Evolutionary conservation across 2,329 filamentous ascomycete genomes (phyloP).

Genomic region (Apiospora sp.): DNA sequence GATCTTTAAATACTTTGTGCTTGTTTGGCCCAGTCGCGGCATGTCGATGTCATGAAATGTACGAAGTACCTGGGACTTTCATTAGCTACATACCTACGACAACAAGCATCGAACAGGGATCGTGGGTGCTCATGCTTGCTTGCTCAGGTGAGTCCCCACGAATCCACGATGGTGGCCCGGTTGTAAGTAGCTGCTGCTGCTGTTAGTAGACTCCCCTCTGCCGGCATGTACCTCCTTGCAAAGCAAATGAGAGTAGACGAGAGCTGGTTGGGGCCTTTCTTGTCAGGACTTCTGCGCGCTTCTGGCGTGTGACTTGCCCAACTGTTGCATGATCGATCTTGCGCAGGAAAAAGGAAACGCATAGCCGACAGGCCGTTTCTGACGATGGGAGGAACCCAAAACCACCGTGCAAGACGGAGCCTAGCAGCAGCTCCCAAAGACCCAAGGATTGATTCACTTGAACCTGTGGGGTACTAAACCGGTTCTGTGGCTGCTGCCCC

Average conservation of each 20-base stretch:
- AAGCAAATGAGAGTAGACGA: neutral
- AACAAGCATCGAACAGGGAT: slow-evolving; percentile 28
- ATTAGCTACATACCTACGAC: slow-evolving; percentile 30
- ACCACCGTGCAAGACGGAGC: slow-evolving; percentile 12
- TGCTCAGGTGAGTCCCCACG: slow-evolving; percentile 28
- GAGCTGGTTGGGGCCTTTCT: neutral
- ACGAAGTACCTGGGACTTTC: slow-evolving; percentile 25
- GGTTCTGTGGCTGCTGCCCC: slow-evolving; percentile 16
- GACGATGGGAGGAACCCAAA: neutral
- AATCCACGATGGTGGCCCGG: slow-evolving; percentile 23
- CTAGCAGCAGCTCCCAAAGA: neutral
- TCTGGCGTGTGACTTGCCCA: slow-evolving; percentile 19
- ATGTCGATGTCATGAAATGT: slow-evolving; percentile 21
- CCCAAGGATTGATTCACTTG: slow-evolving; percentile 1
- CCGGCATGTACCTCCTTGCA: slow-evolving; percentile 2
- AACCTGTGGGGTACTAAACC: slow-evolving; percentile 17
- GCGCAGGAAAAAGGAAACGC: neutral
- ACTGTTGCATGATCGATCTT: slow-evolving; percentile 9
- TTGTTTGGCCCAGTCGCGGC: slow-evolving; percentile 17
- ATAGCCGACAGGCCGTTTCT: slow-evolving; percentile 10
- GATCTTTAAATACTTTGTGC: slow-evolving; percentile 20
- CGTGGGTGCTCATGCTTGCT: slow-evolving; percentile 16
- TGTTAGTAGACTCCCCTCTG: slow-evolving; percentile 8
- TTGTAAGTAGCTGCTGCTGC: slow-evolving; percentile 14
- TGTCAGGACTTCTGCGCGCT: neutral